These are phyloP conservation scores for Trichoderma koningii DNA, from an alignment of 2,329 filamentous ascomycete genomes.

Conservation along the genomic window DNA sequence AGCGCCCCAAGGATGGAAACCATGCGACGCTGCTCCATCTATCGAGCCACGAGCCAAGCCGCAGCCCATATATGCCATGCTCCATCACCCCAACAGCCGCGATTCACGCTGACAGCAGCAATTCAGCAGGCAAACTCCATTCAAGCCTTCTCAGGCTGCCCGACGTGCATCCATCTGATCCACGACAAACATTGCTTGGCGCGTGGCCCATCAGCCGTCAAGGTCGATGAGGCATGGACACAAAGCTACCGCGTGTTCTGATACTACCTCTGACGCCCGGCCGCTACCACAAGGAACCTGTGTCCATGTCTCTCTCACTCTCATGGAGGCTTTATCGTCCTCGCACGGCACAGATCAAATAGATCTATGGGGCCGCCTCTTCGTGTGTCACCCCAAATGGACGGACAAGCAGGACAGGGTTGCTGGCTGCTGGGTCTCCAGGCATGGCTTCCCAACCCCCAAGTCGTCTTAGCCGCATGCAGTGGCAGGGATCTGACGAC, in stretches of 20 bases:
- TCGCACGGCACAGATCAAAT: background rate
- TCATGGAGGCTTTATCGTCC: background rate
- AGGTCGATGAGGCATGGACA: background rate
- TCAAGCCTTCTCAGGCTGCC: too few relatives aligned
- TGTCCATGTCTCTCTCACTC: background rate
- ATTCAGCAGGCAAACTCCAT: background rate
- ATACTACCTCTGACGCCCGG: background rate
- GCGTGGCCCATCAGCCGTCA: background rate
- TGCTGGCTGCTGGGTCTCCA: background rate
- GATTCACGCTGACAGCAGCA: background rate
- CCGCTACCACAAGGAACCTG: background rate
- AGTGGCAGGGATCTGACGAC: constrained; percentile 18
- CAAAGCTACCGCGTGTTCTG: background rate
- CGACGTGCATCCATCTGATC: too few relatives aligned
- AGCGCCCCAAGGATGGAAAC: constrained; percentile 3
- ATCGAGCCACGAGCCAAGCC: constrained; percentile 4
- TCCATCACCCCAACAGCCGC: too few relatives aligned
- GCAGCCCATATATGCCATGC: background rate
- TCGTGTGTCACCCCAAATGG: background rate
- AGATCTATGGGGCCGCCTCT: constrained; percentile 11
- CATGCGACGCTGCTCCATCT: constrained; percentile 6
- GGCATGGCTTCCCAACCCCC: constrained; percentile 12
- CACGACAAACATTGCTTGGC: background rate
- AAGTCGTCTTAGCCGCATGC: constrained; percentile 19
- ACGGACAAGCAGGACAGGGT: background rate